Evolutionary conservation across 1,139 yeast species (phyloP).

Genomic region (Torulaspora globosa): DNA sequence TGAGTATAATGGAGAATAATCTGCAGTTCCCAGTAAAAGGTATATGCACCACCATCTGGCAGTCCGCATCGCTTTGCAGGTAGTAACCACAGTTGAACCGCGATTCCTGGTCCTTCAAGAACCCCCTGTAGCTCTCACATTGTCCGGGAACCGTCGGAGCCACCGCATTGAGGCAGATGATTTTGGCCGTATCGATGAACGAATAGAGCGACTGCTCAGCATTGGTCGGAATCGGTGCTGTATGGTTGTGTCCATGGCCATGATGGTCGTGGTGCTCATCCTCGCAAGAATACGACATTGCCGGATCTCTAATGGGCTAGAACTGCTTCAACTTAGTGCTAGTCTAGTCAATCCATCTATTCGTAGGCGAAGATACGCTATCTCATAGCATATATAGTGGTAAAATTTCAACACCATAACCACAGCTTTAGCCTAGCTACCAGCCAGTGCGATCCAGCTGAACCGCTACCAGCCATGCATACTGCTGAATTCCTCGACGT

Average conservation of each 20-base stretch:
- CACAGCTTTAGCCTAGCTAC: background rate
- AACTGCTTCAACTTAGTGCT: background rate
- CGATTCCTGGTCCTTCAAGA: conserved; percentile 45
- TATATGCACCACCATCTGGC: conserved; percentile 68
- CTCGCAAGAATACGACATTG: conserved; percentile 29
- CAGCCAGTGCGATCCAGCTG: background rate
- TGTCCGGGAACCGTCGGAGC: conserved; percentile 40
- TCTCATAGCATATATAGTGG: background rate
- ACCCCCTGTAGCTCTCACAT: conserved; percentile 49
- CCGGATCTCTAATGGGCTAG: background rate
- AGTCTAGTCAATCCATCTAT: background rate
- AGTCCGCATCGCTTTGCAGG: conserved; percentile 74
- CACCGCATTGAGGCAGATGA: conserved; percentile 61
- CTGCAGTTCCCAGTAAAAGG: conserved; percentile 80
- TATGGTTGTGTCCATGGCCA: conserved; percentile 41
- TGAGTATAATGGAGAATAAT: conserved; percentile 64
- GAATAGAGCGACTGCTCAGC: conserved; percentile 63
- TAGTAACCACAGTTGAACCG: conserved; percentile 46
- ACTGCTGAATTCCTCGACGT: conserved; percentile 62
- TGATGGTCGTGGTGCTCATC: conserved; percentile 38
- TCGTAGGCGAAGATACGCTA: conserved; percentile 1
- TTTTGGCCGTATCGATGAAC: conserved; percentile 56
- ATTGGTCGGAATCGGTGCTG: conserved; percentile 71
- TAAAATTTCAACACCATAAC: background rate
- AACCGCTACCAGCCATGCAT: conserved; percentile 39